phyloP scores from a whole-genome alignment of 306 rosid genomes.

The Abrus pulchellus region DNA sequence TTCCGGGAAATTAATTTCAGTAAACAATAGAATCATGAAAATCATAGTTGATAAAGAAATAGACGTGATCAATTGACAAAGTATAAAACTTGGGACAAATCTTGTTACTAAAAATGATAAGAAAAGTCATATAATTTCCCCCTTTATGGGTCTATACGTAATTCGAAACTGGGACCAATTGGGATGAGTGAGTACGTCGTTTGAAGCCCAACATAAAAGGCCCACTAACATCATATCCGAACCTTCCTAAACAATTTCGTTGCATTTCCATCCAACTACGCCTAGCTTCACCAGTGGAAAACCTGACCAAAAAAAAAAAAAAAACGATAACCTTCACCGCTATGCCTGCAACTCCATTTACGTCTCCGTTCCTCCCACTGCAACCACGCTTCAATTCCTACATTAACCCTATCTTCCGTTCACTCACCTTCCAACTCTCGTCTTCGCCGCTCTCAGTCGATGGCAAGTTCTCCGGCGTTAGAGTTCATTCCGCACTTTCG shows the following conservation, averaged over 20 bases:
- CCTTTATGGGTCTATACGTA: neutral
- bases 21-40: too few relatives aligned
- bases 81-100: too few relatives aligned
- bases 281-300: neutral
- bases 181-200: neutral
- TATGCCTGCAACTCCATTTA: slow-evolving; percentile 68
- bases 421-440: slow-evolving; percentile 49
- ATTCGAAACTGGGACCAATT: neutral
- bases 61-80: too few relatives aligned
- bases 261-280: neutral
- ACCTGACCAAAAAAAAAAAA: neutral
- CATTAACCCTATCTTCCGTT: slow-evolving; percentile 62
- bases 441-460: slow-evolving; percentile 58
- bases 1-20: too few relatives aligned
- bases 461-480: slow-evolving; percentile 47
- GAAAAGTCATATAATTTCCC: too few relatives aligned
- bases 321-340: slow-evolving; percentile 19
- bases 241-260: neutral
- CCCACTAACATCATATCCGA: slow-evolving; percentile 21
- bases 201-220: neutral
- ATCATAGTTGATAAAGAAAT: too few relatives aligned
- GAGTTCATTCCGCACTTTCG: slow-evolving; percentile 55
- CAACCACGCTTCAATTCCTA: slow-evolving; percentile 62
- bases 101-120: too few relatives aligned
- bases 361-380: slow-evolving; percentile 59